Evolutionary conservation across 2,329 filamentous ascomycete genomes (phyloP).

Genomic region (Penicillium hesseltinei): DNA sequence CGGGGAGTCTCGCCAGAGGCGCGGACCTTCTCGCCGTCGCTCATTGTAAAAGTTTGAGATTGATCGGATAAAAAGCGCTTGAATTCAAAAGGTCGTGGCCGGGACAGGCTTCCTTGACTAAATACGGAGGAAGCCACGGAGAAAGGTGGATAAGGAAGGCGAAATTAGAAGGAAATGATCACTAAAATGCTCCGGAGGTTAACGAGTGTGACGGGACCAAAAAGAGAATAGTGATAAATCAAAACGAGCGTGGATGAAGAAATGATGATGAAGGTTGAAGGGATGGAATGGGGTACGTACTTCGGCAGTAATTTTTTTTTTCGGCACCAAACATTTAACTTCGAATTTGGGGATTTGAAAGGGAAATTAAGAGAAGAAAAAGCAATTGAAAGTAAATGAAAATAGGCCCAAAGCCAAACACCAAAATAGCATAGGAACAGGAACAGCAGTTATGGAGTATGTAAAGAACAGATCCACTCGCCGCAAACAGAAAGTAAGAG

Average conservation of each 20-base stretch:
- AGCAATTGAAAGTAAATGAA: not conserved
- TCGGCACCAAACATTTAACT: slow-evolving; percentile 5
- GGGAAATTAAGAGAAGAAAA: not conserved
- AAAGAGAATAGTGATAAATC: slow-evolving; percentile 9
- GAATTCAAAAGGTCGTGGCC: slow-evolving; percentile 50
- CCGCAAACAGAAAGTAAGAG: slow-evolving; percentile 2
- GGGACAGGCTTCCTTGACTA: slow-evolving; percentile 41
- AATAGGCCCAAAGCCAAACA: not conserved
- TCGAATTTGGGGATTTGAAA: not conserved
- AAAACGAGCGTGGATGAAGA: slow-evolving; percentile 22
- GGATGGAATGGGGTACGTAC: slow-evolving; percentile 25
- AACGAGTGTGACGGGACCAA: slow-evolving; percentile 13
- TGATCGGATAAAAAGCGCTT: slow-evolving; percentile 47
- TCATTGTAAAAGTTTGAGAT: slow-evolving; percentile 51
- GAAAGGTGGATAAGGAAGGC: slow-evolving; percentile 16
- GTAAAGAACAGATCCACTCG: not conserved
- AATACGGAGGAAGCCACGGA: slow-evolving; percentile 47
- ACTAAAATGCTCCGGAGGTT: slow-evolving; percentile 14
- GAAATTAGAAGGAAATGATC: slow-evolving; percentile 21
- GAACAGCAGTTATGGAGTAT: not conserved
- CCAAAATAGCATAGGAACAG: not conserved
- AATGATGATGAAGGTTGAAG: slow-evolving; percentile 26
- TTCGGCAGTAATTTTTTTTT: slow-evolving; percentile 11
- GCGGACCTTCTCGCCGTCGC: slow-evolving; percentile 76
- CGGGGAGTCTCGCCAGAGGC: slow-evolving; percentile 67